These are phyloP conservation scores for Malassezia psittaci DNA, from an alignment of 1,284 basidiomycete species.

Conservation along the genomic window DNA sequence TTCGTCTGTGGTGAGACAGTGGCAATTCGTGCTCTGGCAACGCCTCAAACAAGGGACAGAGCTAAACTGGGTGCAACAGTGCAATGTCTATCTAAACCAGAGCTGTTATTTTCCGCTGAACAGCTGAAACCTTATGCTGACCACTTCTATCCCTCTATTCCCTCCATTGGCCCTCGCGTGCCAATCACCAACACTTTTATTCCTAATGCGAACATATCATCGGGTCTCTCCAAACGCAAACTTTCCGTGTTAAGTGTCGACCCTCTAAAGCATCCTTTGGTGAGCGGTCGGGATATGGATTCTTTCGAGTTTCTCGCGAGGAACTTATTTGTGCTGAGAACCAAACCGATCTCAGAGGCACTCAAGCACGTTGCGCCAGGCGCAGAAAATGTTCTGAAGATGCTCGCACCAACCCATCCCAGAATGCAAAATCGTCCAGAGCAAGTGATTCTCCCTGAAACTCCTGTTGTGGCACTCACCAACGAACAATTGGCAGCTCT, in stretches of 20 bases:
- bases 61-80: conserved; percentile 31
- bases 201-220: conserved; percentile 30
- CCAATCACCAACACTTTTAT: conserved; percentile 20
- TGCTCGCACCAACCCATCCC: conserved; percentile 22
- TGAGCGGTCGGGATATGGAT: conserved; percentile 28
- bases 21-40: conserved; percentile 25
- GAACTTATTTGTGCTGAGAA: conserved; percentile 36
- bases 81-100: conserved; percentile 24
- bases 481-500: conserved; percentile 37
- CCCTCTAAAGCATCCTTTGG: conserved; percentile 23
- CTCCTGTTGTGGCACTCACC: conserved; percentile 27
- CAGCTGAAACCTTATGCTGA: conserved; percentile 25
- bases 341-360: conserved; percentile 24
- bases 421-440: conserved; percentile 17
- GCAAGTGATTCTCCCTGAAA: conserved; percentile 25
- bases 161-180: conserved; percentile 31
- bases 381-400: conserved; percentile 33
- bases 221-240: conserved; percentile 24
- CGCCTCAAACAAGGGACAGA: conserved; percentile 20
- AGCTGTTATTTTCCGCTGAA: conserved; percentile 17
- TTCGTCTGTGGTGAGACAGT: conserved; percentile 39
- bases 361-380: conserved; percentile 39
- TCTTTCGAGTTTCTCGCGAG: conserved; percentile 38
- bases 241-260: conserved; percentile 32
- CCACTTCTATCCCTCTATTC: conserved; percentile 31